Evolutionary conservation across 495 filamentous ascomycete species (phyloP).

Genomic region (Hypoxylon cercidicola): DNA sequence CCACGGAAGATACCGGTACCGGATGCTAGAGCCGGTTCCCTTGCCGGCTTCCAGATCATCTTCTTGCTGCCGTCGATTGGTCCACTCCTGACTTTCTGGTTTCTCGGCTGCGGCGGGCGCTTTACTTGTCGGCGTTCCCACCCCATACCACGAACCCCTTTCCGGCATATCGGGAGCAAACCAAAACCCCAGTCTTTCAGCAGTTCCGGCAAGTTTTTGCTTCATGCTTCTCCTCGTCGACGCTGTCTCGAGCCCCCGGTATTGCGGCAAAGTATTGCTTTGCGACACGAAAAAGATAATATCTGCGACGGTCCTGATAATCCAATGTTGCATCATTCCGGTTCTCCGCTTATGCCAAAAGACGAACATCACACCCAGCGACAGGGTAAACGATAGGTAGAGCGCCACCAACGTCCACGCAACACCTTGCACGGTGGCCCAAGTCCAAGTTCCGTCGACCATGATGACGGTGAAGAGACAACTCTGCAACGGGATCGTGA

Average conservation of each 20-base stretch:
- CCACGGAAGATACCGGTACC: constrained; percentile 80
- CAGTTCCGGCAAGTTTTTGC: constrained; percentile 59
- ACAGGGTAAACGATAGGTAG: constrained; percentile 73
- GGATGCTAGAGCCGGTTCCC: constrained; percentile 43
- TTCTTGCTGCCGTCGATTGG: constrained; percentile 38
- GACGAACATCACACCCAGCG: constrained; percentile 62
- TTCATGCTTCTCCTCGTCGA: constrained; percentile 62
- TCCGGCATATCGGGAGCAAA: constrained; percentile 48
- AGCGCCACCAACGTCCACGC: constrained; percentile 81
- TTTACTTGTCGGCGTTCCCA: constrained; percentile 50
- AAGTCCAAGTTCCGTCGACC: constrained; percentile 69
- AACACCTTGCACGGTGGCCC: constrained; percentile 78
- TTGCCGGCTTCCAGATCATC: constrained; percentile 26
- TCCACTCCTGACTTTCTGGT: constrained; percentile 27
- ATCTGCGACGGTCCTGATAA: constrained; percentile 82
- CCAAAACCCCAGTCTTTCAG: constrained; percentile 86
- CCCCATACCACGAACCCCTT: constrained; percentile 54
- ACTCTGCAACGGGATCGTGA: constrained; percentile 60
- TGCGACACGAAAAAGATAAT: constrained; percentile 77
- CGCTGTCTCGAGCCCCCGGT: constrained; percentile 64
- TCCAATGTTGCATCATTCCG: constrained; percentile 77
- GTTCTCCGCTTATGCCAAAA: constrained; percentile 65
- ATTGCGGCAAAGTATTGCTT: constrained; percentile 79
- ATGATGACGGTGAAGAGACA: constrained; percentile 58
- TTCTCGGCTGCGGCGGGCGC: constrained; percentile 45